These are phyloP conservation scores for Xylariaceae sp. DNA, from an alignment of 2,329 filamentous ascomycete genomes.

Conservation along the genomic window DNA sequence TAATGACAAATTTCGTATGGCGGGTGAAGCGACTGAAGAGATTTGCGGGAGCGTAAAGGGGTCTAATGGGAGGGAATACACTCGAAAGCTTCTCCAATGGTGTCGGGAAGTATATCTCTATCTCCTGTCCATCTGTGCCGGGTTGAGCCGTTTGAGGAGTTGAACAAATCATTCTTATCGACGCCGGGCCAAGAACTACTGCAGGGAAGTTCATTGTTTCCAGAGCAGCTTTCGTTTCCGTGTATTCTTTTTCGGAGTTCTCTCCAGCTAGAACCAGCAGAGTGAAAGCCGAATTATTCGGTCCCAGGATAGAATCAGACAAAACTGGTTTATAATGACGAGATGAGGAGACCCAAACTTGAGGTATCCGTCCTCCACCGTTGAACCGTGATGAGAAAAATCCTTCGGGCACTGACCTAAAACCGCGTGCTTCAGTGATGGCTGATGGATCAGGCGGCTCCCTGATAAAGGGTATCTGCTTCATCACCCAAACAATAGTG, in stretches of 20 bases:
- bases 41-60: slow-evolving; percentile 14
- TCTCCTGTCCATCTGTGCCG: no score
- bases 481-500: slow-evolving; percentile 12
- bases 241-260: not conserved
- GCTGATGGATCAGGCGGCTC: slow-evolving; percentile 9
- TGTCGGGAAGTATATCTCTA: slow-evolving; percentile 17
- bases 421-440: slow-evolving; percentile 16
- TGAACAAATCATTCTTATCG: slow-evolving; percentile 15
- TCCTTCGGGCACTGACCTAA: slow-evolving; percentile 14
- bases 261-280: slow-evolving; percentile 14
- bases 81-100: slow-evolving; percentile 9
- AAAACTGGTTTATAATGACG: slow-evolving; percentile 5
- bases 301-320: slow-evolving; percentile 20
- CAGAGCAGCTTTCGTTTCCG: slow-evolving; percentile 15
- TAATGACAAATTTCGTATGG: slow-evolving; percentile 19
- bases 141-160: not conserved
- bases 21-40: slow-evolving; percentile 15
- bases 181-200: slow-evolving; percentile 13
- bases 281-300: slow-evolving; percentile 15
- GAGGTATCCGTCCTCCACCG: slow-evolving; percentile 21
- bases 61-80: slow-evolving; percentile 4
- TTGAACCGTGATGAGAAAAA: slow-evolving; percentile 16
- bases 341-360: slow-evolving; percentile 20
- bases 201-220: slow-evolving; percentile 2
- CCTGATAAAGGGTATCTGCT: slow-evolving; percentile 13